Base-by-base conservation (phyloP, 2,329 filamentous ascomycete genomes). In the Trichoderma sp. region DNA sequence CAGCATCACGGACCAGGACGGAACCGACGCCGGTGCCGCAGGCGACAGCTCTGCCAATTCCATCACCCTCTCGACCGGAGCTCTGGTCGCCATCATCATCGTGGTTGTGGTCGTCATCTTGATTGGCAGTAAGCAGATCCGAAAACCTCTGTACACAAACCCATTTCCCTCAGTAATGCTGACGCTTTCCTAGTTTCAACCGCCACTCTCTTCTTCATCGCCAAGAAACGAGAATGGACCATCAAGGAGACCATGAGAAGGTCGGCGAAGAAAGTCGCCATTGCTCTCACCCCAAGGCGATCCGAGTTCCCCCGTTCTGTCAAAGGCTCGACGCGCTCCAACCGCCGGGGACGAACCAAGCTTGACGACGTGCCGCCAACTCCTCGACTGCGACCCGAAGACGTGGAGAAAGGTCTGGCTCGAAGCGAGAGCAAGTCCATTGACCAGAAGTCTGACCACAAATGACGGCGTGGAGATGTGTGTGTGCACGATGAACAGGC, bases 151-250 rank as follows among this genome's bases (percentile, higher is more conserved):
- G 12, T 15, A 28, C 26, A 30, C 28, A 30, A 21, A 1, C 9
- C 21, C 2, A 17, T 24, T 48, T n/a, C 15, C 24, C 12, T 14
- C 15, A 34, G 21, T 7, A 39, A 14, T 59, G 41, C 70, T 72
- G 60, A 73, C 66, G 58, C 41, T 14, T 3, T 24, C 47, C 69
- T n/a, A 90, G 90, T 88, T 68, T 82, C 81, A 24, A 88, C 84
- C 41, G 85, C 87, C 3, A 78, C 86, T 2, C 85, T 95, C 30
- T 96, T 90, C 79, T 92, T 89, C 75, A 75, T 94, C 44, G 90
- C 92, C 63, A 95, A 95, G 82, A 93, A 92, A 79, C 86, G 88
- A 54, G 90, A 93, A 76, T 95, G 92, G 92, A 90, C 88, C 69
- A 81, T 95, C 69, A 86, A 88, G 66, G 86, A 91, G 73, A 90